Conservation (phyloP, 768 basidiomycete species). For the Leucogyrophana mollusca region DNA sequence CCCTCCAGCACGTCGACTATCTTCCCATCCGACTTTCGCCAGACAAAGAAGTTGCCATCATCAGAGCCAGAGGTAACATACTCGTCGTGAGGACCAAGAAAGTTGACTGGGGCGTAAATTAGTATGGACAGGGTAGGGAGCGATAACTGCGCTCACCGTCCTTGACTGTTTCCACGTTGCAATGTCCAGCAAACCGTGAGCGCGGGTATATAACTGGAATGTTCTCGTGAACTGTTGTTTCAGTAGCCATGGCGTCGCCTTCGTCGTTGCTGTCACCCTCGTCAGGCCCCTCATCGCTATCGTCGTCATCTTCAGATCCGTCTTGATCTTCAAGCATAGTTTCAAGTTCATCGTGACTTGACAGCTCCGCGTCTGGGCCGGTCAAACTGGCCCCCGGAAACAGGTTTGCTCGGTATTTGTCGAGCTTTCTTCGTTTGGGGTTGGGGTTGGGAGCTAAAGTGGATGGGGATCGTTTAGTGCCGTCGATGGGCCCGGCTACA, state of each 20-base stretch:
- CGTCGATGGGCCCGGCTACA: conserved; percentile 14
- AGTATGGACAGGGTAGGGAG: background rate
- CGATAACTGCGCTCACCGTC: too few relatives aligned
- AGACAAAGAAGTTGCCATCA: conserved; percentile 85
- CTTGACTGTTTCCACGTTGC: conserved; percentile 83
- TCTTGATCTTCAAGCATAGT: conserved; percentile 13
- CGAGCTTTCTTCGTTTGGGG: conserved; percentile 20
- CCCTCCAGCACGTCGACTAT: conserved; percentile 83
- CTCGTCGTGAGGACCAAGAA: conserved; percentile 76
- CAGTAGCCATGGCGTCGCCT: conserved; percentile 22
- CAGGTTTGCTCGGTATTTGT: conserved; percentile 12
- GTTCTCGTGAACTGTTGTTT: conserved; percentile 25
- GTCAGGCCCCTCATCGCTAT: conserved; percentile 31
- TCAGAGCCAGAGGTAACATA: conserved; percentile 83
- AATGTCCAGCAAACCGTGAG: conserved; percentile 61
- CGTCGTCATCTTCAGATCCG: conserved; percentile 26
- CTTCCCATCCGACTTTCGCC: conserved; percentile 66
- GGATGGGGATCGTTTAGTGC: conserved; percentile 15
- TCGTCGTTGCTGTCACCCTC: conserved; percentile 28
- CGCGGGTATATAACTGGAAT: conserved; percentile 65
- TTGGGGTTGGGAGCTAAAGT: conserved; percentile 32
- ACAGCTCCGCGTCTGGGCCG: background rate
- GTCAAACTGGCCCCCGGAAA: background rate
- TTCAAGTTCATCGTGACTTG: conserved; percentile 4
- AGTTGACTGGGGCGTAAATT: conserved; percentile 60